A percentile compares a stretch with the other conserved stretches of the same genome.
phyloP scores from a whole-genome alignment of 257 asterid species.

The Nicotiana knightiana region DNA sequence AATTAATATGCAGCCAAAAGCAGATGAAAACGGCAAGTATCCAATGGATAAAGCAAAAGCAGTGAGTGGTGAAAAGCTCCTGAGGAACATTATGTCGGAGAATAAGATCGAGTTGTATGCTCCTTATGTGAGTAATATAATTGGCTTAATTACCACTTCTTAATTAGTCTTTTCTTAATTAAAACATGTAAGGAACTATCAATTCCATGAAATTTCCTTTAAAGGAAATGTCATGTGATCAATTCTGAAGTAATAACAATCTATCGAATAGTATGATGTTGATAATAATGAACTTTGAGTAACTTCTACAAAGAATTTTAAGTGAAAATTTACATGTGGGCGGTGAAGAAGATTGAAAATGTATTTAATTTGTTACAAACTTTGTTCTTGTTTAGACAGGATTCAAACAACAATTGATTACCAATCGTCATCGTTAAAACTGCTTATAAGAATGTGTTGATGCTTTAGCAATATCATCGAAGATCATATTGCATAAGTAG shows the following conservation, averaged over 20 bases:
- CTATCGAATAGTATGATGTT: neutral
- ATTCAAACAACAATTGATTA: neutral
- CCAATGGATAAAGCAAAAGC: slow-evolving; percentile 61
- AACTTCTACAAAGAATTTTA: neutral
- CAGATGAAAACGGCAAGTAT: slow-evolving; percentile 47
- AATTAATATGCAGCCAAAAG: slow-evolving; percentile 48
- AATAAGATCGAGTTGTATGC: slow-evolving; percentile 84
- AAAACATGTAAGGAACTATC: no score
- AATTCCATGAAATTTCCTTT: no score
- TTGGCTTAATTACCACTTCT: no score
- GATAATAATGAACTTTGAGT: neutral
- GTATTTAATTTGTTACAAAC: neutral
- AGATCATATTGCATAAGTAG: neutral
- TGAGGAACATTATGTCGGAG: slow-evolving; percentile 79
- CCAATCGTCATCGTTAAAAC: neutral
- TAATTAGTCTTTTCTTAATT: no score
- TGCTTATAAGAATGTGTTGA: neutral
- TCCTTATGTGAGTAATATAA: slow-evolving; percentile 51
- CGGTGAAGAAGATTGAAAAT: neutral
- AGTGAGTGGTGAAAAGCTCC: slow-evolving; percentile 77
- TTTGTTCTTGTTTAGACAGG: neutral
- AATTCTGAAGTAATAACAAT: neutral
- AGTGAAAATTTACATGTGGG: neutral
- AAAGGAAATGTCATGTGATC: no score
- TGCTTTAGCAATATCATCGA: neutral